Percentiles rank a stretch among this genome's conserved stretches.
Evolutionary conservation across 805 yeast genomes (phyloP).

Genomic region (Starmerella gropengiesseri): DNA sequence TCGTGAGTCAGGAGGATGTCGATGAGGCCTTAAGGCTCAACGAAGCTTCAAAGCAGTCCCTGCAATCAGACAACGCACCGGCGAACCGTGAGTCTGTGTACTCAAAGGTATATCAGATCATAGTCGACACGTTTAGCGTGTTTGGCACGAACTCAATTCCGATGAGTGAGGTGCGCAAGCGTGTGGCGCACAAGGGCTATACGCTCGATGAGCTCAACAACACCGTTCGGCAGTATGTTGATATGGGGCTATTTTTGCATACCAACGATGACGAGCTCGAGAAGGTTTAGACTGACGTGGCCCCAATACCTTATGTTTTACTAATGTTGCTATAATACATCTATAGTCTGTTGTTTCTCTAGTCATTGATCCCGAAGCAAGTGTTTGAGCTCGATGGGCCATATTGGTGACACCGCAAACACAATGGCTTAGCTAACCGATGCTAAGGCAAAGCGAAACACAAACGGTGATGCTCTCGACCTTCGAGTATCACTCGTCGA

Average conservation of each 20-base stretch:
- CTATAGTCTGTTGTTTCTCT: too few species aligned
- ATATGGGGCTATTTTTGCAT: constrained; percentile 63
- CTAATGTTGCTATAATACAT: not conserved
- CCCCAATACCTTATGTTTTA: constrained; percentile 40
- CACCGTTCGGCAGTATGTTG: constrained; percentile 64
- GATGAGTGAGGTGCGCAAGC: constrained; percentile 45
- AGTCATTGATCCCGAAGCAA: too few species aligned
- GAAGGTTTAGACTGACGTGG: constrained; percentile 24
- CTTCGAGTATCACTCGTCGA: too few species aligned
- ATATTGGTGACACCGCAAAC: too few species aligned
- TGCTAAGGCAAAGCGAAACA: too few species aligned
- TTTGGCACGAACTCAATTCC: constrained; percentile 32
- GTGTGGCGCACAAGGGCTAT: constrained; percentile 70
- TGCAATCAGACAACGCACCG: constrained; percentile 43
- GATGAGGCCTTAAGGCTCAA: constrained; percentile 88
- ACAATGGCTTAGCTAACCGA: too few species aligned
- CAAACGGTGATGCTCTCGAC: too few species aligned
- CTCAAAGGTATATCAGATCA: constrained; percentile 60
- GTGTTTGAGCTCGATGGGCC: too few species aligned
- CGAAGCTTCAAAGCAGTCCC: constrained; percentile 76
- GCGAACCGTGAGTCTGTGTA: constrained; percentile 36
- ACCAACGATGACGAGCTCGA: constrained; percentile 52
- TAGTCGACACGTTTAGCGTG: constrained; percentile 39
- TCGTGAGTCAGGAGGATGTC: constrained; percentile 68
- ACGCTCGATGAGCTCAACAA: constrained; percentile 66